phyloP scores from a whole-genome alignment of 495 filamentous ascomycete genomes.

The Lentithecium fluviatile region DNA sequence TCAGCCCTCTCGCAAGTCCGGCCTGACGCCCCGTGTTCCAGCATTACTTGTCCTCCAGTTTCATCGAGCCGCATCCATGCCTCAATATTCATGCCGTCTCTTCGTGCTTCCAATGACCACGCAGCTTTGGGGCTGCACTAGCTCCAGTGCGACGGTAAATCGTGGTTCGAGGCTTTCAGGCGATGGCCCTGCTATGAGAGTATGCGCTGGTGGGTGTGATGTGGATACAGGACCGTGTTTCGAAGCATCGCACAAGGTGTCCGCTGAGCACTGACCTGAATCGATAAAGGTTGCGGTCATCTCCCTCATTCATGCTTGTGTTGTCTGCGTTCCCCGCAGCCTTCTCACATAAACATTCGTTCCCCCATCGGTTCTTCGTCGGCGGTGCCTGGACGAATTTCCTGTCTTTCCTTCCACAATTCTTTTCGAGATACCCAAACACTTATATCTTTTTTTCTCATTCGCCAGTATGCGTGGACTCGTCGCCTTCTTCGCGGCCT shows the following conservation, averaged over 20 bases:
- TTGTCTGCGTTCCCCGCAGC: neutral
- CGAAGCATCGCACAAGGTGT: slow-evolving; percentile 1
- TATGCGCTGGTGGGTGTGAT: neutral
- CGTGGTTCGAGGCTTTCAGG: neutral
- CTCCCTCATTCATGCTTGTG: neutral
- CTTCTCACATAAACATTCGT: neutral
- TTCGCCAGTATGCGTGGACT: neutral
- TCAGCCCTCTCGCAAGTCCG: neutral
- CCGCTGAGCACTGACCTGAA: neutral
- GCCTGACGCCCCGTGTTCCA: neutral
- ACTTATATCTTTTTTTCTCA: neutral
- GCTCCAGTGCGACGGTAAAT: neutral
- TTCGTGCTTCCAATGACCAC: neutral
- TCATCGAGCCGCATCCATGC: neutral
- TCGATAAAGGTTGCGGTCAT: neutral
- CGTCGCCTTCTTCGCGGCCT: neutral
- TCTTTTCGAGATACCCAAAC: neutral
- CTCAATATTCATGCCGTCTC: neutral
- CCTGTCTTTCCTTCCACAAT: neutral
- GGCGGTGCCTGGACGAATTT: neutral
- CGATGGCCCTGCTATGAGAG: neutral
- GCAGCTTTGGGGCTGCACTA: neutral
- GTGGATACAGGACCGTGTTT: neutral
- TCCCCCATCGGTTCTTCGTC: neutral
- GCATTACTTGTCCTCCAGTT: neutral